phyloP scores from a whole-genome alignment of 306 rosid genomes.

The Gastrolobium bilobum region DNA sequence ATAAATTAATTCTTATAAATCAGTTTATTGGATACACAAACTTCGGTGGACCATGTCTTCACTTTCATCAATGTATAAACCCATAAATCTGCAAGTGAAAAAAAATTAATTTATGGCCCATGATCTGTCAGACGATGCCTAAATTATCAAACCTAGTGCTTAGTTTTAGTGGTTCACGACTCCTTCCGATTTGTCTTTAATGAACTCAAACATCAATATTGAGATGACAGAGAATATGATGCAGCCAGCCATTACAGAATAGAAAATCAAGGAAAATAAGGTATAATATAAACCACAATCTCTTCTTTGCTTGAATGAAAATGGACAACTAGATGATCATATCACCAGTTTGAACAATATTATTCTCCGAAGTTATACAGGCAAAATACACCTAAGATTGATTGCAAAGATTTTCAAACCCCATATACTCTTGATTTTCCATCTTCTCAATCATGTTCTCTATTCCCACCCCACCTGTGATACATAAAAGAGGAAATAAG shows the following conservation, averaged over 20 bases:
- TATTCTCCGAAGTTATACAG: conserved; percentile 6
- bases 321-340: conserved; percentile 31
- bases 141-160: conserved; percentile 1
- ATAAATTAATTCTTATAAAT: too few species aligned
- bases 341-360: conserved; percentile 33
- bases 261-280: conserved; percentile 23
- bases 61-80: background rate
- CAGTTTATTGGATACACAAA: too few species aligned
- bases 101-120: background rate
- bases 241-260: conserved; percentile 32
- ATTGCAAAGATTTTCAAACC: conserved; percentile 71
- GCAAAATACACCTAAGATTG: conserved; percentile 45
- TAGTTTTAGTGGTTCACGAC: background rate
- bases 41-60: too few species aligned
- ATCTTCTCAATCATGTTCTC: conserved; percentile 77
- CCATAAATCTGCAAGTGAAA: background rate
- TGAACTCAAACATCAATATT: background rate
- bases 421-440: conserved; percentile 80
- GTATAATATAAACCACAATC: conserved; percentile 30
- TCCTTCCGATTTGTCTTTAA: background rate
- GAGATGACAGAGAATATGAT: conserved; percentile 31
- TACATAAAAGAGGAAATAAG: conserved; percentile 16
- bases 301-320: conserved; percentile 44
- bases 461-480: conserved; percentile 82
- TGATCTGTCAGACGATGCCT: background rate